Conservation (phyloP, 768 basidiomycete species). For the Podaxis mareebaensis region DNA sequence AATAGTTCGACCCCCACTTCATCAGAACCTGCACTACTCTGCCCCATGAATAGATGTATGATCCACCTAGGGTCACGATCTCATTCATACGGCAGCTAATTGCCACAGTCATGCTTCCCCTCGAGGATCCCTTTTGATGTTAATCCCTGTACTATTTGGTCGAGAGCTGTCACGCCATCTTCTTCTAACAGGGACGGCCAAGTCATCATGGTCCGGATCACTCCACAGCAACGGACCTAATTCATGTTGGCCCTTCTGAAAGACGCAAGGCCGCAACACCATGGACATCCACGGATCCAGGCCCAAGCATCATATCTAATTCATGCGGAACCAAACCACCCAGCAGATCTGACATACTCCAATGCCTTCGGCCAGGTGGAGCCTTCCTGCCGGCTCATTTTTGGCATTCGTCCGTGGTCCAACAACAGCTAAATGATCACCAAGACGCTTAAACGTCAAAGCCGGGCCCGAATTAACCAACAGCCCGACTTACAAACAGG, state of each 20-base stretch:
- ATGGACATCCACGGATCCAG: neutral
- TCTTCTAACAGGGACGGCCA: neutral
- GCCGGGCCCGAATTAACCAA: neutral
- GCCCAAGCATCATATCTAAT: neutral
- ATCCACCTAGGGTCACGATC: neutral
- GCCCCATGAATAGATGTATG: neutral
- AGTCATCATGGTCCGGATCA: neutral
- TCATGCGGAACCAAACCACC: neutral
- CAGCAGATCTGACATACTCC: too few species aligned
- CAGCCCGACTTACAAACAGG: neutral
- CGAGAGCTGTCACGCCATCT: neutral
- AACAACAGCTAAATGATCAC: neutral
- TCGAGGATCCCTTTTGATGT: neutral
- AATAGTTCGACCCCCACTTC: neutral
- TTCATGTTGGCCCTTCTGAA: neutral
- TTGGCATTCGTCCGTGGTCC: neutral
- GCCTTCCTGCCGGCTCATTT: too few species aligned
- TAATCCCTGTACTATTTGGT: neutral
- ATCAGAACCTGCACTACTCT: neutral
- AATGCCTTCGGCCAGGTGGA: too few species aligned
- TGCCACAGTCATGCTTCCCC: neutral
- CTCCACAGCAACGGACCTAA: neutral
- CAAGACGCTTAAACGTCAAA: neutral
- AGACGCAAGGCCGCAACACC: neutral
- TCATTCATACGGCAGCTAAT: neutral